phyloP scores from a whole-genome alignment of 73 alveolate species.

The Blepharisma stoltei region DNA sequence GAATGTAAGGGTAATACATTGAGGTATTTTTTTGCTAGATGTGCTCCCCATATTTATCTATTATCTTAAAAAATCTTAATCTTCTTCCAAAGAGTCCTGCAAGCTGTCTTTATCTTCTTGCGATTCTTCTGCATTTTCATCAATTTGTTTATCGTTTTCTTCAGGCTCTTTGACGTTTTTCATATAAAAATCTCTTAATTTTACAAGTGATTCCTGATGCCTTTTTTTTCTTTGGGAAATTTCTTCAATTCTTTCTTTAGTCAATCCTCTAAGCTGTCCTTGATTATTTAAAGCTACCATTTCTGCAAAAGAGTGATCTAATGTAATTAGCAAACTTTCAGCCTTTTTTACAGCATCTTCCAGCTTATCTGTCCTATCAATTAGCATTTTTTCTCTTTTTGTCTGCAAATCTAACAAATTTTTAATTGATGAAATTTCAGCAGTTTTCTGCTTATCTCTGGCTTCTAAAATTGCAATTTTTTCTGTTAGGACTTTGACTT shows the following conservation, averaged over 20 bases:
- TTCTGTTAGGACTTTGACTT: not conserved
- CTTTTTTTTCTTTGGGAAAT: constrained; percentile 18
- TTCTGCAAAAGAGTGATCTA: constrained; percentile 31
- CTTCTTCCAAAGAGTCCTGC: constrained; percentile 17
- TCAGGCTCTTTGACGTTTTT: not conserved
- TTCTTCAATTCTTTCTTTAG: constrained; percentile 27
- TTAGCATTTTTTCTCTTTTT: not conserved
- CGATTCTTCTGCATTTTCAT: constrained; percentile 13
- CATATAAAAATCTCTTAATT: constrained; percentile 24
- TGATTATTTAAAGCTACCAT: constrained; percentile 13
- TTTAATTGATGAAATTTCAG: constrained; percentile 1
- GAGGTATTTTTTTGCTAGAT: too few species aligned
- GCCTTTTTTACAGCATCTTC: constrained; percentile 32
- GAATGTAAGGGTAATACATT: too few species aligned
- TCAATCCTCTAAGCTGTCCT: not conserved
- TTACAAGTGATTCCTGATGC: constrained; percentile 32
- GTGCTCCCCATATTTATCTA: too few species aligned
- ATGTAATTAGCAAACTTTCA: constrained; percentile 14
- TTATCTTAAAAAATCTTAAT: not conserved
- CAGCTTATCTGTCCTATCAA: constrained; percentile 6
- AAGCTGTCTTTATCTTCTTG: constrained; percentile 26
- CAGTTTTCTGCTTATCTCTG: not conserved
- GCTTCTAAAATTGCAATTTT: constrained; percentile 10
- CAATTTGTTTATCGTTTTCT: not conserved
- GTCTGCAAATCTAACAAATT: not conserved